These are phyloP conservation scores for Phytophthora nicotianae DNA, from an alignment of 352 stramenopile genomes.

Conservation along the genomic window DNA sequence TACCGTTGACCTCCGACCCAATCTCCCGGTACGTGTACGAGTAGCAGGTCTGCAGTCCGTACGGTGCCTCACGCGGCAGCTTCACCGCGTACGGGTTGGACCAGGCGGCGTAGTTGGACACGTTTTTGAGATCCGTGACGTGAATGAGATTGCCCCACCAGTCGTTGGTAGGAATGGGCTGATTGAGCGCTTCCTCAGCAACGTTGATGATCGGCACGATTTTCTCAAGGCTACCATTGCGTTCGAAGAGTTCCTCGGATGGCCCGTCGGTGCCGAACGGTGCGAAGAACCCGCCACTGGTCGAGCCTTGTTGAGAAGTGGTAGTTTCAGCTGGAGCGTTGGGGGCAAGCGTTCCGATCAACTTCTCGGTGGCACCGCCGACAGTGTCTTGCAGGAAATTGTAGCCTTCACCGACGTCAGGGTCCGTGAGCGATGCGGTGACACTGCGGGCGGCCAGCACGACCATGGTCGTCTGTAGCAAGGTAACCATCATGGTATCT, in stretches of 20 bases:
- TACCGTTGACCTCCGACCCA: slow-evolving; percentile 44
- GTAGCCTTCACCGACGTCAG: slow-evolving; percentile 28
- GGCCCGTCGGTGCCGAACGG: slow-evolving; percentile 50
- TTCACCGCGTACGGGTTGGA: slow-evolving; percentile 75
- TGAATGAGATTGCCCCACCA: slow-evolving; percentile 86
- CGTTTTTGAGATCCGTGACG: slow-evolving; percentile 45
- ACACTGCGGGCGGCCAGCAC: background rate
- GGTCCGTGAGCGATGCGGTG: slow-evolving; percentile 4
- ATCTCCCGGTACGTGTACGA: slow-evolving; percentile 65
- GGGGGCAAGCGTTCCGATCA: slow-evolving; percentile 17
- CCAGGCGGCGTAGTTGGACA: slow-evolving; percentile 57
- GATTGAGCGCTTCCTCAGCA: slow-evolving; percentile 45
- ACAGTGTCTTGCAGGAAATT: slow-evolving; percentile 21
- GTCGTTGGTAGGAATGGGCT: slow-evolving; percentile 79
- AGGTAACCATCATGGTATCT: slow-evolving; percentile 18
- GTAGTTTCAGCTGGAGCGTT: background rate
- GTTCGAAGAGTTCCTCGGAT: slow-evolving; percentile 49
- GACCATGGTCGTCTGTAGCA: slow-evolving; percentile 11
- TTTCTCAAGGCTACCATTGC: slow-evolving; percentile 44
- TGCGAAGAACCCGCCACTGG: slow-evolving; percentile 32
- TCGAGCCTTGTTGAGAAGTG: slow-evolving; percentile 11
- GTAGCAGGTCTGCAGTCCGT: slow-evolving; percentile 61
- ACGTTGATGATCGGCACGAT: slow-evolving; percentile 70
- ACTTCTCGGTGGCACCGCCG: slow-evolving; percentile 12
- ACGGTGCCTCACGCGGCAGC: slow-evolving; percentile 49